phyloP scores from a whole-genome alignment of 805 yeast genomes.

The Tetrapisispora arboricola region DNA sequence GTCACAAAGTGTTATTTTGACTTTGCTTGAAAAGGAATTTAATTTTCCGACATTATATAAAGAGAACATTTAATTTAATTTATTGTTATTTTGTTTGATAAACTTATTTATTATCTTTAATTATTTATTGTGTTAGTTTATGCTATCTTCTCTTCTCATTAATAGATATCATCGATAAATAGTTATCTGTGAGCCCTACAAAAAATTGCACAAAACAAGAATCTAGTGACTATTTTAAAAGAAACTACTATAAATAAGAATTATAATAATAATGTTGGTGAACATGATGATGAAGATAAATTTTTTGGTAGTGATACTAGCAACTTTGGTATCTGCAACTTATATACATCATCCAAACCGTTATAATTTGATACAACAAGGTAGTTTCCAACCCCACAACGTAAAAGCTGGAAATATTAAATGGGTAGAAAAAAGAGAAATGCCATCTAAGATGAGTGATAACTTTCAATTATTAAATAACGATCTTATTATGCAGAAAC shows the following conservation, averaged over 20 bases:
- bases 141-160: no score
- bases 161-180: no score
- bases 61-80: no score
- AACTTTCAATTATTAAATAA: slow-evolving; percentile 1
- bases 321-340: neutral
- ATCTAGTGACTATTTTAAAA: neutral
- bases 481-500: neutral
- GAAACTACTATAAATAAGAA: neutral
- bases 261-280: neutral
- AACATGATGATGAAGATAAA: no score
- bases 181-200: no score
- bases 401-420: neutral
- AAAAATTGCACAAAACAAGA: neutral
- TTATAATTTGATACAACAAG: slow-evolving; percentile 1
- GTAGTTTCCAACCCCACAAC: neutral
- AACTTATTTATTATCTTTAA: no score
- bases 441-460: neutral
- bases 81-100: no score
- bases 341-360: slow-evolving; percentile 1
- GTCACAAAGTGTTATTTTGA: slow-evolving; percentile 1
- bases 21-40: neutral
- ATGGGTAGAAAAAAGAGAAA: neutral
- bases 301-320: neutral
- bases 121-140: no score
- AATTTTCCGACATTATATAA: neutral